These are phyloP conservation scores for Ustilago shanxiensis DNA, from an alignment of 1,284 basidiomycete species.

Conservation along the genomic window DNA sequence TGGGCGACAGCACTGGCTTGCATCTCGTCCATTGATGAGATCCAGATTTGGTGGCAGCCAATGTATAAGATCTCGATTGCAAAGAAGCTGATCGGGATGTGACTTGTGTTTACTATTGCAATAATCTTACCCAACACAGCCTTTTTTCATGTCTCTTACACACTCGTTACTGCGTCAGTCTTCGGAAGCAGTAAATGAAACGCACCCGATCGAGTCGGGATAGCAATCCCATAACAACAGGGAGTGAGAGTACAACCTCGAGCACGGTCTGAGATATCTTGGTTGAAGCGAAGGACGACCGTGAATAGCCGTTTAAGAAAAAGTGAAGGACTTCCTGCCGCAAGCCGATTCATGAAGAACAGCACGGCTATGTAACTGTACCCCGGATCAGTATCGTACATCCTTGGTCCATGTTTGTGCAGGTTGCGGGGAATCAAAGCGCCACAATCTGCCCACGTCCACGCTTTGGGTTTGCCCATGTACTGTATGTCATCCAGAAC, in stretches of 20 bases:
- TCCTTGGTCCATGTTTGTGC: constrained; percentile 1
- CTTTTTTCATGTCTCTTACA: neutral
- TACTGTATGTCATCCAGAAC: constrained; percentile 1
- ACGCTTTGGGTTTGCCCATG: neutral
- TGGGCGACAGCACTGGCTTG: constrained; percentile 52
- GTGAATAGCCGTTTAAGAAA: neutral
- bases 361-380: neutral
- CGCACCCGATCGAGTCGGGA: neutral
- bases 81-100: constrained; percentile 48
- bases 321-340: too few species aligned
- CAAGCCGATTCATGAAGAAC: neutral
- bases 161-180: neutral
- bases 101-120: neutral
- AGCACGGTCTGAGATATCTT: too few species aligned
- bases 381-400: constrained; percentile 1
- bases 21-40: constrained; percentile 48
- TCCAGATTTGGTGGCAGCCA: constrained; percentile 60
- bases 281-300: neutral
- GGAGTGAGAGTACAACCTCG: neutral
- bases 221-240: neutral
- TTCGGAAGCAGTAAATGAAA: neutral
- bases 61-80: constrained; percentile 56
- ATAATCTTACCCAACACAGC: neutral
- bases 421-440: constrained; percentile 1
- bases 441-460: neutral